phyloP scores from a whole-genome alignment of 805 yeast genomes.

The Torulaspora microellipsoides region DNA sequence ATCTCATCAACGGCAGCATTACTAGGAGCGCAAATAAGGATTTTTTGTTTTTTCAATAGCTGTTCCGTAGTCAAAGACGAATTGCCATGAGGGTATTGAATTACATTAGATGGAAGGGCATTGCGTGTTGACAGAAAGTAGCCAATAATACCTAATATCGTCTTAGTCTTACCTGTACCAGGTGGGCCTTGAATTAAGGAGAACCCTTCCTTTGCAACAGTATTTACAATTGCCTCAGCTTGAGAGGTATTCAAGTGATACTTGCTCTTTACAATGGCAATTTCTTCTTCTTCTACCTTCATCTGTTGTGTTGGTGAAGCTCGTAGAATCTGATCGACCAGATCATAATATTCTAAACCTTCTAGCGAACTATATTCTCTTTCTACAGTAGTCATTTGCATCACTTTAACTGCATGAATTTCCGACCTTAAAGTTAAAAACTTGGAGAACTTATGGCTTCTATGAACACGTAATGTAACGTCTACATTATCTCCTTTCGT shows the following conservation, averaged over 20 bases:
- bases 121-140: constrained; percentile 50
- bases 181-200: constrained; percentile 98
- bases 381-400: constrained; percentile 88
- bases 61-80: constrained; percentile 20
- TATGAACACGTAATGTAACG: constrained; percentile 62
- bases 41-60: constrained; percentile 43
- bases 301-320: constrained; percentile 50
- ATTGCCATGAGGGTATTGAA: constrained; percentile 33
- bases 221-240: constrained; percentile 79
- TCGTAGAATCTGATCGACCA: constrained; percentile 57
- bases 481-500: constrained; percentile 66
- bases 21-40: constrained; percentile 94
- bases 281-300: constrained; percentile 33
- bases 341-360: constrained; percentile 78
- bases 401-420: constrained; percentile 64
- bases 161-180: constrained; percentile 98
- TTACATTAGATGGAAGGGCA: constrained; percentile 25
- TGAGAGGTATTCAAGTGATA: constrained; percentile 81
- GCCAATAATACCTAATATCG: constrained; percentile 88
- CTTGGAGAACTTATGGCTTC: constrained; percentile 42
- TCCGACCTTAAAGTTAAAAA: constrained; percentile 59
- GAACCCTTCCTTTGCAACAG: constrained; percentile 67
- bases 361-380: constrained; percentile 83
- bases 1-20: constrained; percentile 98
- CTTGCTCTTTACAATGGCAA: constrained; percentile 41